phyloP scores from a whole-genome alignment of 257 asterid genomes.

The Fraxinus pennsylvanica region DNA sequence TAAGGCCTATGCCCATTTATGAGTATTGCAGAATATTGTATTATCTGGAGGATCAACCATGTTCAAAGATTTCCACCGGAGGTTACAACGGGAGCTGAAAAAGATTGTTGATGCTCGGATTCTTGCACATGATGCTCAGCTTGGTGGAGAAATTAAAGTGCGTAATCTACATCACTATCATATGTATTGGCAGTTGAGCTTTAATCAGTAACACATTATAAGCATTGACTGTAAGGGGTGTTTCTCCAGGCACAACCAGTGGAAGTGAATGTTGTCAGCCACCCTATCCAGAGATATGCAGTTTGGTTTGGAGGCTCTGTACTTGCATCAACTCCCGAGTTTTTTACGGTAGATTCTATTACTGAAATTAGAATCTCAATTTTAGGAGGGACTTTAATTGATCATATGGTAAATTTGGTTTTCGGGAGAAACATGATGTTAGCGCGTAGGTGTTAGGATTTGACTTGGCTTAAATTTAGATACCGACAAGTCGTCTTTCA shows the following conservation, averaged over 20 bases:
- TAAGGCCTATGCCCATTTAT: slow-evolving; percentile 21
- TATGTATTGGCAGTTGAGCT: slow-evolving; percentile 1
- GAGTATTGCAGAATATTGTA: slow-evolving; percentile 71
- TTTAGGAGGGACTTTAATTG: not conserved
- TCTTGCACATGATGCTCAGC: slow-evolving; percentile 64
- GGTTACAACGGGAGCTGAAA: slow-evolving; percentile 85
- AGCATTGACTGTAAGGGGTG: slow-evolving; percentile 24
- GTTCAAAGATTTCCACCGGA: slow-evolving; percentile 89
- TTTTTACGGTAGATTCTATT: slow-evolving; percentile 60
- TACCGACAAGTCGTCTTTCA: not conserved
- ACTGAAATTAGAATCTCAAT: not conserved
- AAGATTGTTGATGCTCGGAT: slow-evolving; percentile 89
- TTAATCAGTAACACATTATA: slow-evolving; percentile 12
- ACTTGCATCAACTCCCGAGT: slow-evolving; percentile 93
- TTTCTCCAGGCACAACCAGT: slow-evolving; percentile 71
- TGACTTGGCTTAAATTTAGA: not conserved
- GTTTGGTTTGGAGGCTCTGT: slow-evolving; percentile 99
- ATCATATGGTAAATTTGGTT: not conserved
- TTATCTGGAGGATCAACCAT: slow-evolving; percentile 96
- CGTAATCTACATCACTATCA: slow-evolving; percentile 21
- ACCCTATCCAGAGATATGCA: slow-evolving; percentile 90
- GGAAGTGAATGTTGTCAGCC: slow-evolving; percentile 94
- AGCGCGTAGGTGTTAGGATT: not conserved
- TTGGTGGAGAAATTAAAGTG: slow-evolving; percentile 70
- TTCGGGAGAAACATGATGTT: not conserved